A percentile compares a stretch with the other conserved stretches of the same genome.
Evolutionary conservation across 2,329 filamentous ascomycete species (phyloP).

Genomic region (Alternaria arborescens): DNA sequence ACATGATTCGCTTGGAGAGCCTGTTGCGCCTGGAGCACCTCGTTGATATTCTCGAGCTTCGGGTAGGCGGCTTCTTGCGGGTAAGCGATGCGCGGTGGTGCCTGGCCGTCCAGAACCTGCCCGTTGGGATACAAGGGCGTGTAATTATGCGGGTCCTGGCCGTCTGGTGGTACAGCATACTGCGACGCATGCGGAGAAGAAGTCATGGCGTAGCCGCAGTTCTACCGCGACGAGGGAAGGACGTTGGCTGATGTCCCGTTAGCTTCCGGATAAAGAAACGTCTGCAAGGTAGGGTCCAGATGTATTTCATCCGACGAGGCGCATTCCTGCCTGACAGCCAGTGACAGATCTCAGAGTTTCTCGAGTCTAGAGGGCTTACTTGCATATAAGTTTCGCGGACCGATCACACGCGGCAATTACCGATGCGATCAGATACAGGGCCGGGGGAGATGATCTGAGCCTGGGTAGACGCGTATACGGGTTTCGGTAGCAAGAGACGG

Average conservation of each 20-base stretch:
- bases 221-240: conserved; percentile 25
- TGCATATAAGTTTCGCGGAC: conserved; percentile 11
- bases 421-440: conserved; percentile 2
- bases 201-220: conserved; percentile 21
- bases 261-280: conserved; percentile 9
- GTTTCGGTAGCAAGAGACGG: background rate
- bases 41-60: conserved; percentile 49
- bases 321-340: conserved; percentile 4
- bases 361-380: background rate
- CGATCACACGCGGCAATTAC: conserved; percentile 12
- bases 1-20: conserved; percentile 49
- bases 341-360: background rate
- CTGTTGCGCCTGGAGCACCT: conserved; percentile 49
- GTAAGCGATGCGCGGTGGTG: conserved; percentile 32
- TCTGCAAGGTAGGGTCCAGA: conserved; percentile 11
- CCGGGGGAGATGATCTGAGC: background rate
- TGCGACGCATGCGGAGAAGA: conserved; percentile 24
- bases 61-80: conserved; percentile 38
- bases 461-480: background rate
- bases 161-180: conserved; percentile 27
- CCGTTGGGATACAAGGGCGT: conserved; percentile 40
- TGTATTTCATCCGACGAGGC: background rate
- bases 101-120: conserved; percentile 17
- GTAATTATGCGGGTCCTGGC: conserved; percentile 40
- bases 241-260: conserved; percentile 20